Conservation (phyloP, 2,329 filamentous ascomycete species). For the Apiospora sp. region DNA sequence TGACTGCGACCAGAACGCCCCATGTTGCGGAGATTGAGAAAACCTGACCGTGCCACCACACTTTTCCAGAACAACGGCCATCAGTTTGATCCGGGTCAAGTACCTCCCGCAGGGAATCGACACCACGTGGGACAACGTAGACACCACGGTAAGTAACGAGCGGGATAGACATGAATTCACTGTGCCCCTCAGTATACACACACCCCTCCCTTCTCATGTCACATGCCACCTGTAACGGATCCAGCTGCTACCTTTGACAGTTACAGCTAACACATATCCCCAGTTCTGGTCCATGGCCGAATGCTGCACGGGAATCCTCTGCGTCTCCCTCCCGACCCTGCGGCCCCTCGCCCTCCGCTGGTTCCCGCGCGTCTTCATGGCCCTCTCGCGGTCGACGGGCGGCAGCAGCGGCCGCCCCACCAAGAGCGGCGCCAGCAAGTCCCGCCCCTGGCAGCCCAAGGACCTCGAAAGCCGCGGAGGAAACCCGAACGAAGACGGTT, state of each 20-base stretch:
- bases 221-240: not conserved
- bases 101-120: not conserved
- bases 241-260: too few species aligned
- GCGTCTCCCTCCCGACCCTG: not conserved
- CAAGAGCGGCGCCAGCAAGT: not conserved
- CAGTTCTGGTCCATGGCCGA: not conserved
- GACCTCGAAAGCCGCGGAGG: not conserved
- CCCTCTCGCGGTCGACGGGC: not conserved
- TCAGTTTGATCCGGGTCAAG: not conserved
- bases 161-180: too few species aligned
- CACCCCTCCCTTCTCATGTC: not conserved
- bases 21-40: not conserved
- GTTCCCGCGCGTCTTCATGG: not conserved
- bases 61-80: not conserved
- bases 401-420: not conserved
- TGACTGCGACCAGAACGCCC: not conserved
- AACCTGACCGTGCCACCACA: not conserved
- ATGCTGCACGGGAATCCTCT: not conserved
- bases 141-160: not conserved
- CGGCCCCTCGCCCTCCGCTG: not conserved
- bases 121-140: not conserved
- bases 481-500: not conserved
- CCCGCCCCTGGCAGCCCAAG: not conserved
- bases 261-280: too few species aligned
- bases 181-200: not conserved